phyloP scores from a whole-genome alignment of 2,329 filamentous ascomycete species.

The Magnaporthiopsis incrustans region DNA sequence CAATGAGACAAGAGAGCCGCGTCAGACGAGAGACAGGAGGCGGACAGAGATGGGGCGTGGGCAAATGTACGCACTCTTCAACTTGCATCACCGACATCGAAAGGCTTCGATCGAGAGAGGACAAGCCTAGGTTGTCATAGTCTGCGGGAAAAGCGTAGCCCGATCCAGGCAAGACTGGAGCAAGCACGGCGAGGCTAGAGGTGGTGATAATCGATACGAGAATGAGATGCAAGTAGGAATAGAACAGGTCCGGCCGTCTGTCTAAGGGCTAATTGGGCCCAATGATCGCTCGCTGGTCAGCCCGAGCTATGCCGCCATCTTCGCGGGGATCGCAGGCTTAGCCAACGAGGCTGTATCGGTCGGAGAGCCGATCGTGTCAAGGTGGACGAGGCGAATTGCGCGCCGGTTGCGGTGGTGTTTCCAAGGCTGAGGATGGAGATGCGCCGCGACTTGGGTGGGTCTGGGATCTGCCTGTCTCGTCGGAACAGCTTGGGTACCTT shows the following conservation, averaged over 20 bases:
- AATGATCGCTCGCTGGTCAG: neutral
- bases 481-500: neutral
- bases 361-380: neutral
- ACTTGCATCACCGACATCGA: conserved; percentile 36
- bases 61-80: conserved; percentile 28
- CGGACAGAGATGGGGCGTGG: neutral
- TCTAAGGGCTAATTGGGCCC: neutral
- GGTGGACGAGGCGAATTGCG: neutral
- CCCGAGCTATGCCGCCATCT: neutral
- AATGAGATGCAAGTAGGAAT: neutral
- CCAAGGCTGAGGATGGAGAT: neutral
- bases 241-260: neutral
- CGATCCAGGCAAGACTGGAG: no score
- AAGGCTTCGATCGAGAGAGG: neutral
- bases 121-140: neutral
- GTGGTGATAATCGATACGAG: neutral
- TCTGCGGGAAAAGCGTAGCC: neutral
- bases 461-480: no score
- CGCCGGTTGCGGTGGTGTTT: neutral
- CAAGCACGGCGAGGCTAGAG: neutral
- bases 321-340: neutral
- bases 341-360: neutral
- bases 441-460: neutral
- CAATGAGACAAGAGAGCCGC: neutral
- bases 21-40: neutral